Evolutionary conservation across 1,139 yeast genomes (phyloP).

Genomic region (Kodamaea suecica): DNA sequence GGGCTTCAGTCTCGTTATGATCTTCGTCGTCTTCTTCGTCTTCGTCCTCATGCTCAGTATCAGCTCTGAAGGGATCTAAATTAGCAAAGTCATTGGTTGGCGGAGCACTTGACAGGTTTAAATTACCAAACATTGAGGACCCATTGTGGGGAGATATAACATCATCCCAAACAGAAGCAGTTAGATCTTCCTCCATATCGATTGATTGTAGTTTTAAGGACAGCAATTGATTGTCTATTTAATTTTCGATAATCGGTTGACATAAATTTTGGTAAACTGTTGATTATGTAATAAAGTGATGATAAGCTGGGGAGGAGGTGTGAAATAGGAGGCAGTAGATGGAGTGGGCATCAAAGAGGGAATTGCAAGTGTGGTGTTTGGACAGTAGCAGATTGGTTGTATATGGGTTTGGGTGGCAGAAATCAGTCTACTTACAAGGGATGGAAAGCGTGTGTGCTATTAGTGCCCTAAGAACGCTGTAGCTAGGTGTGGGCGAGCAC

Average conservation of each 20-base stretch:
- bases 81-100: constrained; percentile 28
- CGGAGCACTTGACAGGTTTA: constrained; percentile 11
- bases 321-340: no score
- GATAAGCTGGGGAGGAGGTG: no score
- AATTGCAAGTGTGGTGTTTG: no score
- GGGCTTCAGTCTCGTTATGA: constrained; percentile 7
- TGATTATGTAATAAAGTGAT: neutral
- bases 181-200: constrained; percentile 26
- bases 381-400: no score
- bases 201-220: constrained; percentile 3
- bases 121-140: constrained; percentile 11
- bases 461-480: no score
- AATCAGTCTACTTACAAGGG: no score
- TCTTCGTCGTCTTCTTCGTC: constrained; percentile 14
- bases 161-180: constrained; percentile 31
- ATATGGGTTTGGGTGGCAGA: no score
- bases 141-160: constrained; percentile 17
- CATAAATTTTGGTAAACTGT: neutral
- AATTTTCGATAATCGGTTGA: neutral
- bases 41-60: constrained; percentile 20
- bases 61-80: constrained; percentile 20
- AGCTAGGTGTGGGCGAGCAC: no score
- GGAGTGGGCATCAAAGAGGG: no score
- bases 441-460: no score
- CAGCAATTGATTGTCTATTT: neutral